Percentiles rank a stretch among this genome's conserved stretches.
Evolutionary conservation across 495 filamentous ascomycete genomes (phyloP).

Genomic region (Amorphotheca resinae): DNA sequence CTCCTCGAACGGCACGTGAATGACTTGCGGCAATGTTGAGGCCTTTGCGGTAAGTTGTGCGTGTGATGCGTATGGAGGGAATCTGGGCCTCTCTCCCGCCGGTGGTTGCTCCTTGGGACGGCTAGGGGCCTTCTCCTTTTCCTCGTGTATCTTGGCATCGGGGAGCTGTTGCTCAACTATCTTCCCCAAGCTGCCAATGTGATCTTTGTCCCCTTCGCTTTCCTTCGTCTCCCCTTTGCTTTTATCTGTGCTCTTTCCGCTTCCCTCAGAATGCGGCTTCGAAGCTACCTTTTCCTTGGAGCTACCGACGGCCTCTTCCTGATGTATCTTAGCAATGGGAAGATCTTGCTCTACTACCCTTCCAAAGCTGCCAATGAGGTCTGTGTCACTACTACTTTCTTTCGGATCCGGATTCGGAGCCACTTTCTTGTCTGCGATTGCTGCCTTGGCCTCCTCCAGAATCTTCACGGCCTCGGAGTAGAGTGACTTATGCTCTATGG

Average conservation of each 20-base stretch:
- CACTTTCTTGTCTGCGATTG: too few species aligned
- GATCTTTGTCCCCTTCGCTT: not conserved
- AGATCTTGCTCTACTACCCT: too few species aligned
- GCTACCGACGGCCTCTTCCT: not conserved
- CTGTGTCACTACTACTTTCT: too few species aligned
- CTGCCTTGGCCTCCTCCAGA: not conserved
- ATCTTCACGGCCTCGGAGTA: not conserved
- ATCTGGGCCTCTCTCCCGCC: not conserved
- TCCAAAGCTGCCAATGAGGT: too few species aligned
- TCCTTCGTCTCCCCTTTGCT: not conserved
- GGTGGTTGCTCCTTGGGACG: not conserved
- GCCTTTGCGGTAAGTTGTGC: not conserved
- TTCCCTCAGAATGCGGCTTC: not conserved
- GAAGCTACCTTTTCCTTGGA: not conserved
- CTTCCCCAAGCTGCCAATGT: not conserved
- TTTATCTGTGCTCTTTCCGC: not conserved
- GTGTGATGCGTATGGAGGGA: slow-evolving; percentile 2
- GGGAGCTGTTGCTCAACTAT: not conserved
- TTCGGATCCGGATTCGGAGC: too few species aligned
- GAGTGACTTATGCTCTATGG: not conserved
- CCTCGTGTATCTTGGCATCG: not conserved
- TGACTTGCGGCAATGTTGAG: slow-evolving; percentile 24
- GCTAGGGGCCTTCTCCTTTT: not conserved
- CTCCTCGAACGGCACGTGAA: slow-evolving; percentile 30
- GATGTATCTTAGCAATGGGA: not conserved